A percentile compares a stretch with the other conserved stretches of the same genome.
Conservation (phyloP, 2,329 filamentous ascomycete species). For the Penicillium aurantiogriseum region DNA sequence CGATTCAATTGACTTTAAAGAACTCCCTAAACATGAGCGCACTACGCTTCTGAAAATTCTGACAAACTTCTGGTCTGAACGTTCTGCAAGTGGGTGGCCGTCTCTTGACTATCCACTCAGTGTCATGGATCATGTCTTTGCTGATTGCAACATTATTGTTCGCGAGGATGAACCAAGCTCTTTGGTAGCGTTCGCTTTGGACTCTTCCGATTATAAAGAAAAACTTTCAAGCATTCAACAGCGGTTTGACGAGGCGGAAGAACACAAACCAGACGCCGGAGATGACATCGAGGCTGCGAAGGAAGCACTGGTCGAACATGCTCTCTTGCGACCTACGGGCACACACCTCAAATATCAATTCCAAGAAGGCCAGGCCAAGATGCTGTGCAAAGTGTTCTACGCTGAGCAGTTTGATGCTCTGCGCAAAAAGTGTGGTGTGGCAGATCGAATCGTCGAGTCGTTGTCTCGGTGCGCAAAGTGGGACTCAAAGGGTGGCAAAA, state of each 20-base stretch:
- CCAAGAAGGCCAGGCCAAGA: constrained; percentile 85
- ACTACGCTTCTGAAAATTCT: constrained; percentile 92
- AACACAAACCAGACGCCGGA: constrained; percentile 24
- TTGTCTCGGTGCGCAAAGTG: constrained; percentile 94
- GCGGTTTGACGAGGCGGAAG: constrained; percentile 33
- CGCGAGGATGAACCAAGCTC: constrained; percentile 97
- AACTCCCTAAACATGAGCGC: constrained; percentile 89
- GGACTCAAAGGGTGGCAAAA: constrained; percentile 97
- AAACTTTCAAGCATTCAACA: constrained; percentile 63
- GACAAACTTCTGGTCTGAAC: constrained; percentile 97
- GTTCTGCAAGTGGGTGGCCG: constrained; percentile 92
- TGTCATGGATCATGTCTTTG: constrained; percentile 88
- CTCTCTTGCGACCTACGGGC: constrained; percentile 77
- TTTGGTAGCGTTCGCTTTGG: constrained; percentile 87
- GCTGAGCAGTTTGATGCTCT: constrained; percentile 97
- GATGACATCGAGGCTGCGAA: constrained; percentile 47
- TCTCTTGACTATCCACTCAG: constrained; percentile 88
- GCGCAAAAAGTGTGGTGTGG: constrained; percentile 85
- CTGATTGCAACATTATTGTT: constrained; percentile 94
- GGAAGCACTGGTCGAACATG: constrained; percentile 78
- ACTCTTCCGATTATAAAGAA: constrained; percentile 78
- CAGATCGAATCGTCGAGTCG: constrained; percentile 91
- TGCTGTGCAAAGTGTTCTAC: constrained; percentile 98
- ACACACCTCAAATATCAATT: constrained; percentile 97
- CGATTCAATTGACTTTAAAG: constrained; percentile 59